Conservation (phyloP, 768 basidiomycete genomes). For the Suillus weaverae region DNA sequence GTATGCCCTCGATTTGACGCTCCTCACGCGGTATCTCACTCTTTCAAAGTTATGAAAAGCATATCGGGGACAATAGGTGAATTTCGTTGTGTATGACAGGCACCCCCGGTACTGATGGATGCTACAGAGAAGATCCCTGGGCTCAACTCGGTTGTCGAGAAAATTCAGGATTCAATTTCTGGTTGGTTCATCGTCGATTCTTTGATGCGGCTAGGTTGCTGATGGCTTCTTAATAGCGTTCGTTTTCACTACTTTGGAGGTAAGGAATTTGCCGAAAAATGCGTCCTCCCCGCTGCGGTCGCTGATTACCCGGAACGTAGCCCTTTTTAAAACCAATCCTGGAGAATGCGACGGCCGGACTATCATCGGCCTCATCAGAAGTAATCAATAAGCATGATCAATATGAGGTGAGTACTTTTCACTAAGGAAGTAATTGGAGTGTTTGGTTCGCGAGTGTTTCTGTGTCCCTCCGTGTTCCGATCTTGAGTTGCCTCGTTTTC, state of each 20-base stretch:
- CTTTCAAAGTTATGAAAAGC: constrained; percentile 61
- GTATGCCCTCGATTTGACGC: constrained; percentile 34
- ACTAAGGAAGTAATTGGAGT: background rate
- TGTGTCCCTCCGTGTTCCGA: background rate
- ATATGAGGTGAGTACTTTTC: constrained; percentile 52
- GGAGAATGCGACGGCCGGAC: constrained; percentile 62
- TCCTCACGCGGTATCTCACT: background rate
- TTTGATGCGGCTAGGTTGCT: background rate
- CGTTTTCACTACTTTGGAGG: constrained; percentile 83
- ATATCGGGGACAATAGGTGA: constrained; percentile 71
- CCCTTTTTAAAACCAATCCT: constrained; percentile 81
- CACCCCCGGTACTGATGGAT: background rate
- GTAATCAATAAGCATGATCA: constrained; percentile 83
- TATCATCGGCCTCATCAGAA: constrained; percentile 65
- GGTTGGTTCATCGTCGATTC: constrained; percentile 36
- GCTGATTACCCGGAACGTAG: constrained; percentile 32
- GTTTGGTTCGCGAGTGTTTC: background rate
- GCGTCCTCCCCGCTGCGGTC: background rate
- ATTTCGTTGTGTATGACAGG: constrained; percentile 14
- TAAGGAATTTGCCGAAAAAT: constrained; percentile 23
- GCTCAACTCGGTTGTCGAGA: constrained; percentile 69
- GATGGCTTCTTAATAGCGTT: constrained; percentile 53
- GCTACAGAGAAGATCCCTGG: constrained; percentile 80
- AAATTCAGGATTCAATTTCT: constrained; percentile 70
- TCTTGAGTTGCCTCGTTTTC: background rate